These are phyloP conservation scores for Crocinoboletus sp. DNA, from an alignment of 1,284 basidiomycete species.

Conservation along the genomic window DNA sequence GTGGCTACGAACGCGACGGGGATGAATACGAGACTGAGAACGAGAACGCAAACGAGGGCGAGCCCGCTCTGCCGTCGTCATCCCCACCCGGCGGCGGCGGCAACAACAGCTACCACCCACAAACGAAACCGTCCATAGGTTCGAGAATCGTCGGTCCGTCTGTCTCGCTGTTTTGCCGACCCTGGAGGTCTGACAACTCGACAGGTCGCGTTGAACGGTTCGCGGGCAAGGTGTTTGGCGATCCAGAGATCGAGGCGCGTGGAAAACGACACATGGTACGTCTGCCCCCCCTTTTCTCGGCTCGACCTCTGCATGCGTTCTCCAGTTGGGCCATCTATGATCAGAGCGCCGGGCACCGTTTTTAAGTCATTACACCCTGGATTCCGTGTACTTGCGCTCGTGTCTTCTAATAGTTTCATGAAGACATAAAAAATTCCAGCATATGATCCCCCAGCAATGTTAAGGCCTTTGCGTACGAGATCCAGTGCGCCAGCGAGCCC, in stretches of 20 bases:
- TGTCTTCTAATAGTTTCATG: no score
- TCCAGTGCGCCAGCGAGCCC: conserved; percentile 80
- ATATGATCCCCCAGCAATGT: conserved; percentile 82
- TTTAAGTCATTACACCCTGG: conserved; percentile 74
- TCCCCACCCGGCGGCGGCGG: no score
- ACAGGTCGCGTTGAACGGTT: conserved; percentile 15
- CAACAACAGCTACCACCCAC: not conserved
- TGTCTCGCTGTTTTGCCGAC: not conserved
- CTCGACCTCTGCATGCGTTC: not conserved
- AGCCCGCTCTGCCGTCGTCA: no score
- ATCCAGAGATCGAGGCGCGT: conserved; percentile 20
- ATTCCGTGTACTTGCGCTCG: no score
- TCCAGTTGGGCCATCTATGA: conserved; percentile 6
- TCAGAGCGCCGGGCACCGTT: conserved; percentile 41
- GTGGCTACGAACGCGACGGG: conserved; percentile 16
- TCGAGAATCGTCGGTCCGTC: conserved; percentile 10
- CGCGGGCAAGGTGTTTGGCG: conserved; percentile 20
- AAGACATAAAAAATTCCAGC: no score
- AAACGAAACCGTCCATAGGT: conserved; percentile 2
- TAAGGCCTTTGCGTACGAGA: conserved; percentile 82
- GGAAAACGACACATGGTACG: conserved; percentile 19
- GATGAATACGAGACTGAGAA: not conserved
- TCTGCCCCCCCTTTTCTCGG: no score
- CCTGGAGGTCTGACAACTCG: not conserved
- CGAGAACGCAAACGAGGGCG: no score